Conservation (phyloP, 176 grass and related monocot species). For the Secale cereale region DNA sequence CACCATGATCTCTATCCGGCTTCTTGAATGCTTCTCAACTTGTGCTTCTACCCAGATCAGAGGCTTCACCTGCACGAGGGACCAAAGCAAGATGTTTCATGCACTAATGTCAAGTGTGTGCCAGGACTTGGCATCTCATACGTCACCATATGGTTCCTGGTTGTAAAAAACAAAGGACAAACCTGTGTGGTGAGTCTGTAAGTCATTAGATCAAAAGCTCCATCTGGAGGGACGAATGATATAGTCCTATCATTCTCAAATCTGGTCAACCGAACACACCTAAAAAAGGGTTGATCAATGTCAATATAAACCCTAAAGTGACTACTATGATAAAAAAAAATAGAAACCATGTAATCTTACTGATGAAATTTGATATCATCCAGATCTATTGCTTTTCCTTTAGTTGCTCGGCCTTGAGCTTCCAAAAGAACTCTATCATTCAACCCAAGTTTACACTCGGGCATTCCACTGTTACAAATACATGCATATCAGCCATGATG, state of each 20-base stretch:
- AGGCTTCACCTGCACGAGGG: conserved; percentile 67
- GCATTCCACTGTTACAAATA: conserved; percentile 81
- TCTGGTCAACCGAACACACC: conserved; percentile 92
- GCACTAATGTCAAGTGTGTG: background rate
- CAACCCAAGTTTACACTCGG: conserved; percentile 94
- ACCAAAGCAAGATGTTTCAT: background rate
- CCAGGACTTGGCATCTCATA: background rate
- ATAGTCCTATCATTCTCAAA: conserved; percentile 99
- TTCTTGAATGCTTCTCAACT: conserved; percentile 96
- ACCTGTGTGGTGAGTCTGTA: conserved; percentile 98
- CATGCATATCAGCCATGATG: background rate
- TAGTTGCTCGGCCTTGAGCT: conserved; percentile 91
- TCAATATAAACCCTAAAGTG: conserved; percentile 4
- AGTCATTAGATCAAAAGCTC: conserved; percentile 93
- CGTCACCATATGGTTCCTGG: background rate
- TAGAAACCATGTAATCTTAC: conserved; percentile 34
- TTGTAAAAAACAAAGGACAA: background rate
- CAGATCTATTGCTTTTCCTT: conserved; percentile 97
- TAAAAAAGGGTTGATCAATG: conserved; percentile 28
- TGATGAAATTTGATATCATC: conserved; percentile 99
- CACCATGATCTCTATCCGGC: conserved; percentile 91
- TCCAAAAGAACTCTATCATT: conserved; percentile 96
- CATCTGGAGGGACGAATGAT: conserved; percentile 97
- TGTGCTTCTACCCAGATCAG: conserved; percentile 99
- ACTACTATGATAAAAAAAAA: background rate